These are phyloP conservation scores for Psilocybe tampanensis DNA, from an alignment of 768 basidiomycete species.

Conservation along the genomic window DNA sequence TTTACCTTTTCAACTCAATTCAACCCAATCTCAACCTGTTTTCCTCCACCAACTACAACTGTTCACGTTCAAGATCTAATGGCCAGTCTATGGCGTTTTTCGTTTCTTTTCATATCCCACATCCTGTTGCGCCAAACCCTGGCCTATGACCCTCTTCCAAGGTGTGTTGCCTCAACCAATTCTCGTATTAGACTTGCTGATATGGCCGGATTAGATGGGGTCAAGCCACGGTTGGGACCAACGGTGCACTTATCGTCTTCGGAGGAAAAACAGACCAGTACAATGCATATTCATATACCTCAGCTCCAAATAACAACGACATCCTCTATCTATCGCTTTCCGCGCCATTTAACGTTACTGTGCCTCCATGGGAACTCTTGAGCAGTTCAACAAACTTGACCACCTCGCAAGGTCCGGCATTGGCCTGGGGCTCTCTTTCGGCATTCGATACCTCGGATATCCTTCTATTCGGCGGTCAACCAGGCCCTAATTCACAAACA, in stretches of 20 bases:
- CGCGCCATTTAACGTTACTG: constrained; percentile 54
- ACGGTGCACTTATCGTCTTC: constrained; percentile 66
- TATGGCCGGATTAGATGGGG: constrained; percentile 71
- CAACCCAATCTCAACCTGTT: not conserved
- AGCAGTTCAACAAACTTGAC: constrained; percentile 45
- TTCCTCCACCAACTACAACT: not conserved
- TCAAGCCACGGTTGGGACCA: constrained; percentile 64
- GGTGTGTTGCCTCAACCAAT: constrained; percentile 16
- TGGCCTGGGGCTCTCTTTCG: constrained; percentile 83
- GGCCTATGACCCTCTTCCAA: constrained; percentile 27
- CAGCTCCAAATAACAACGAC: constrained; percentile 74
- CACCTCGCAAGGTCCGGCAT: constrained; percentile 54
- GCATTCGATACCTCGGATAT: constrained; percentile 55
- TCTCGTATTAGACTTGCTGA: not conserved
- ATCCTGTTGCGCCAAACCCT: constrained; percentile 11
- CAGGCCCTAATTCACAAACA: constrained; percentile 57
- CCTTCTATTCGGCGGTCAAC: constrained; percentile 78
- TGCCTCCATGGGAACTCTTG: constrained; percentile 71
- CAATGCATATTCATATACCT: constrained; percentile 70
- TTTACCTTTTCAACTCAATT: not conserved
- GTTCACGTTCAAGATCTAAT: not conserved
- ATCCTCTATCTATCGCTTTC: constrained; percentile 70
- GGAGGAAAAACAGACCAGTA: constrained; percentile 80
- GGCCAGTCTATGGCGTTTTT: constrained; percentile 12
- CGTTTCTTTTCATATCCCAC: constrained; percentile 17